Evolutionary conservation across 345 rosid species (phyloP), one percentile per base, ranked within the genome.

Genomic region (Rhizophora apiculata): DNA sequence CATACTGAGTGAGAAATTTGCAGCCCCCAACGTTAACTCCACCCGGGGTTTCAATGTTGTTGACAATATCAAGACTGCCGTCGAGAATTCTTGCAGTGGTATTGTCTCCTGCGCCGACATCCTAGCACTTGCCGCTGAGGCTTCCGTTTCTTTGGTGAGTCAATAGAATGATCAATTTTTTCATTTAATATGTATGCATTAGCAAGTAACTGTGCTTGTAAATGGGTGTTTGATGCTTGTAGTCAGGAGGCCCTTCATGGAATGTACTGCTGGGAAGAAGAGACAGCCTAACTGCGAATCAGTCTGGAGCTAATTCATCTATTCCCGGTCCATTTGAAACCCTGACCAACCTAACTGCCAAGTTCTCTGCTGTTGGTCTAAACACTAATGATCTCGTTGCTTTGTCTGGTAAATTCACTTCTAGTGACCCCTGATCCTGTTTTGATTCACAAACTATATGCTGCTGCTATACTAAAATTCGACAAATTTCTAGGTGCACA

Each of bases 221-320:
- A 55, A 11, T 55, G 60, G 2, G 6, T 15, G 29, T 26, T 43
- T 43, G 49, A 55, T 55, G 30, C 16, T 55, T 62, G 64, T 71
- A 92, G 97, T 72, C 93, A 19, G 96, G 96, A 62, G 97, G 97
- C 1, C 96, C 96, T 6, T 74, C 85, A 8, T 89, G 96, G 97
- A 81, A 13, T 20, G 92, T 82, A 3, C 70, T 79, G 53, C 60
- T 84, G 31, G 97, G 97, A 43, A 85, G 97, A 67, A 85, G 94
- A 62, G 96, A 92, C 69, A 76, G 97, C 55, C 67, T 83, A 51
- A 86, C 81, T 0, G 97, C 97, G 3, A 84, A 75, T 71, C 79
- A 62, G 7, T 70, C 37, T 0, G 87, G 83, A 32, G 90, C 89
- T 2, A 88, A 60, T 65, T 61, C 84, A 7, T 69, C 84, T 21